phyloP scores from a whole-genome alignment of 1,139 yeast species.

The Suhomyces choctaworum region DNA sequence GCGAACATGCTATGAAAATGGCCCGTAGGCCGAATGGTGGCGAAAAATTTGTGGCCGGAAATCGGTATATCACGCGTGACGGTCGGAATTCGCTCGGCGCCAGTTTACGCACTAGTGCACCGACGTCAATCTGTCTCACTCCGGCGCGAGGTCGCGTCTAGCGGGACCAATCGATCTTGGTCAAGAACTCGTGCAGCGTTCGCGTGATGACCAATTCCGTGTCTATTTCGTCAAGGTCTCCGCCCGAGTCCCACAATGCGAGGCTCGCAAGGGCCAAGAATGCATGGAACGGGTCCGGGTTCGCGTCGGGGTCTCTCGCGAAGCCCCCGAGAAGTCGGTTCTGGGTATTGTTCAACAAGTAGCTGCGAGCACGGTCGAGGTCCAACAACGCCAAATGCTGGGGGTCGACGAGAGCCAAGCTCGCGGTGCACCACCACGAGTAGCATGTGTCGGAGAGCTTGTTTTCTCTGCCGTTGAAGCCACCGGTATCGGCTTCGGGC shows the following conservation, averaged over 20 bases:
- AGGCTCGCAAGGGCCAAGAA: conserved; percentile 62
- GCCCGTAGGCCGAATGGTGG: too few relatives aligned
- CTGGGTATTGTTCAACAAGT: conserved; percentile 62
- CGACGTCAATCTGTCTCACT: too few relatives aligned
- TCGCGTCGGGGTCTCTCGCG: conserved; percentile 58
- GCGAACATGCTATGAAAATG: too few relatives aligned
- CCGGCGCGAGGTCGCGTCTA: too few relatives aligned
- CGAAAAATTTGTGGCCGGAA: too few relatives aligned
- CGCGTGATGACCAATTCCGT: conserved; percentile 27
- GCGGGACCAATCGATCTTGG: conserved; percentile 1
- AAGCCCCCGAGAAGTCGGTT: conserved; percentile 76
- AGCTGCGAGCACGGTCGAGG: conserved; percentile 37
- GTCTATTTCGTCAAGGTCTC: conserved; percentile 1
- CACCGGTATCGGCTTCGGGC: conserved; percentile 61
- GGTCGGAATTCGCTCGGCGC: too few relatives aligned
- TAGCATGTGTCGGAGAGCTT: conserved; percentile 90
- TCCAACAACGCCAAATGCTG: conserved; percentile 36
- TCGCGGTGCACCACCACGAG: conserved; percentile 81
- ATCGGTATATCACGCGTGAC: too few relatives aligned
- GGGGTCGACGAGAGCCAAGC: conserved; percentile 46
- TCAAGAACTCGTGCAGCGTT: conserved; percentile 21
- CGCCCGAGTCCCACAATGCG: conserved; percentile 36
- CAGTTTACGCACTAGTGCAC: too few relatives aligned
- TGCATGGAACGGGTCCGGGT: conserved; percentile 73
- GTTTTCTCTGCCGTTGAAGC: conserved; percentile 85